These are phyloP conservation scores for Phytomonas sp. DNA, from an alignment of 208 protist genomes.

Conservation along the genomic window DNA sequence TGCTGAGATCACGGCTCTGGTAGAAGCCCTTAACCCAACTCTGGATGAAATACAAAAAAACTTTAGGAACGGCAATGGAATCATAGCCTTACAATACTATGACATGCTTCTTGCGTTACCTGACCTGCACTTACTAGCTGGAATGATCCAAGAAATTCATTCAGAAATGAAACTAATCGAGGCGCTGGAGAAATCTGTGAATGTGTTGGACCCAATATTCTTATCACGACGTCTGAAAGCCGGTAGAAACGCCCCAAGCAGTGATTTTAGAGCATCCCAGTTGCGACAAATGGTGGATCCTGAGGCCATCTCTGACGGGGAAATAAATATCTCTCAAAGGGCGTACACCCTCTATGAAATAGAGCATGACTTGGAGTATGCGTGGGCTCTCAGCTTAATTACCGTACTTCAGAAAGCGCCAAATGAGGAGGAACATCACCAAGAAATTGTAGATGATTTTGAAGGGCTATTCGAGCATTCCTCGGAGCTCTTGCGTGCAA, in stretches of 20 bases:
- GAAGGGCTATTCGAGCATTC: constrained; percentile 43
- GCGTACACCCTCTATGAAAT: constrained; percentile 18
- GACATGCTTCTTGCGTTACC: constrained; percentile 55
- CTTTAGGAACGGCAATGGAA: constrained; percentile 44
- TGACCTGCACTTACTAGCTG: constrained; percentile 25
- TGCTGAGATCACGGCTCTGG: constrained; percentile 6
- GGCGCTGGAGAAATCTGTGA: constrained; percentile 15
- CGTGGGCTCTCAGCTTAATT: background rate
- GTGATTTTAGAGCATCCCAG: background rate
- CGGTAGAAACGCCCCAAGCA: background rate
- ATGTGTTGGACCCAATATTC: constrained; percentile 38
- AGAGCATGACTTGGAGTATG: constrained; percentile 10
- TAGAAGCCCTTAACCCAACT: constrained; percentile 12
- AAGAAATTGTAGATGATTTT: constrained; percentile 60
- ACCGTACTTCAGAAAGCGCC: constrained; percentile 8
- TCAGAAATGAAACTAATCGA: constrained; percentile 28
- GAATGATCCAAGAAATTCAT: constrained; percentile 14
- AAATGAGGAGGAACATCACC: constrained; percentile 62
- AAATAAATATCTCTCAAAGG: constrained; percentile 1
- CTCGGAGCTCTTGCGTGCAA: constrained; percentile 49
- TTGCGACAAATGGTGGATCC: constrained; percentile 16
- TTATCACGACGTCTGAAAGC: constrained; percentile 23
- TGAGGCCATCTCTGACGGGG: background rate
- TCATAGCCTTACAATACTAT: constrained; percentile 62
- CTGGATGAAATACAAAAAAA: constrained; percentile 7